Evolutionary conservation across 352 stramenopile genomes (phyloP), one percentile per base, ranked within the genome.

Genomic region (Pythium aristosporum): DNA sequence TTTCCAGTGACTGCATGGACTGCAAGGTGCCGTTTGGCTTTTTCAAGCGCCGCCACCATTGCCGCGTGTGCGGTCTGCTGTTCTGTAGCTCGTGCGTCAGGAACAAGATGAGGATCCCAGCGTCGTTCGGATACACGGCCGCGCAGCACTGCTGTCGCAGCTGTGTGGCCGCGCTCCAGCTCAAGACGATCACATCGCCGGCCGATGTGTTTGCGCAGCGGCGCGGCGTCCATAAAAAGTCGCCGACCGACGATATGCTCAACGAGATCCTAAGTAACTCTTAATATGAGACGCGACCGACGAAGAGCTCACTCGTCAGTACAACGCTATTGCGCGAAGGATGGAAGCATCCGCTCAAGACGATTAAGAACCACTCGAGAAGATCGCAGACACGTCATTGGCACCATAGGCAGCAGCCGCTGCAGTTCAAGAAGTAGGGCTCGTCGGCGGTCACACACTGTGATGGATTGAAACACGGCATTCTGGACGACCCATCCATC

Each of bases 1-100:
- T 95, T 47, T 92, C 84, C 23, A 80, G 23, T 63, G 84, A 95
- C 55, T 95, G 86, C 63, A 95, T 95, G 86, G 85, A 95, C 74
- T 95, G 86, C 68, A 89, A 91, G 51, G 66, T 81, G n/a, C 62
- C 75, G 18, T 95, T 95, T 61, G 85, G 81, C 39, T 92, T 93
- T 58, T 78, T 80, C 44, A 91, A 92, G 69, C 81, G 83, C 15
- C 86, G 86, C 13, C 84, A 95, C 72, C 86, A 95, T 67, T 95
- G 86, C 66, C 86, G 86, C 49, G 86, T 95, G 30, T 95, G 86
- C 42, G 86, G 86, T 37, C 64, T 93, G 50, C 71, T 95, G 7
- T 95, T 91, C 71, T 95, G 86, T 57, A 82, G 84, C 20, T 49
- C 79, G 9, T 95, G 86, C 64, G 84, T 95, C 59, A 76, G 86